Conservation (phyloP, 192 early-diverging fungal genomes). For the Coemansia sp. region DNA sequence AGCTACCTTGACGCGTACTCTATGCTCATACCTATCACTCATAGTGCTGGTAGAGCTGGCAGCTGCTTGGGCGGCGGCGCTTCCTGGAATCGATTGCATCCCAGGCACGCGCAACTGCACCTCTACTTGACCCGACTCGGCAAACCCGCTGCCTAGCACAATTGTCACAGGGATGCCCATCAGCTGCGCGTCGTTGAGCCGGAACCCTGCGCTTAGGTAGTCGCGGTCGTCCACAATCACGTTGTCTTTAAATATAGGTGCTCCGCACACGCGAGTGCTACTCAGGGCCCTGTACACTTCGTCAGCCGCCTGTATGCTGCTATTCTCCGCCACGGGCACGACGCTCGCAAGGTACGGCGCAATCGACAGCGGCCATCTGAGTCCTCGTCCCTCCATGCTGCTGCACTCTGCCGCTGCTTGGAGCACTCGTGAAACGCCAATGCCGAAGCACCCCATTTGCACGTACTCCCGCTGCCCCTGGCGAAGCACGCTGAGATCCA, state of each 20-base stretch:
- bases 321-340: constrained; percentile 56
- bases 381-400: constrained; percentile 57
- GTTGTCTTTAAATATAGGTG: constrained; percentile 42
- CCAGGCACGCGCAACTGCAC: constrained; percentile 47
- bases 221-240: constrained; percentile 75
- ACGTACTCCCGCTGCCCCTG: constrained; percentile 51
- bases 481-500: constrained; percentile 63
- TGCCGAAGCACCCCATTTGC: constrained; percentile 92
- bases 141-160: constrained; percentile 70
- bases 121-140: constrained; percentile 23
- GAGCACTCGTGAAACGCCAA: constrained; percentile 83
- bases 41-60: constrained; percentile 3
- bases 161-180: constrained; percentile 83
- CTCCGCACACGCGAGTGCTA: not conserved
- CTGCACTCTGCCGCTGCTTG: constrained; percentile 79
- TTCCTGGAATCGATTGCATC: not conserved
- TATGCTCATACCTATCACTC: constrained; percentile 13
- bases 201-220: constrained; percentile 70
- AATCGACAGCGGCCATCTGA: constrained; percentile 80
- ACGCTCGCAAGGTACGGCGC: constrained; percentile 77
- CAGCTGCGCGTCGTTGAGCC: constrained; percentile 80
- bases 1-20: constrained; percentile 20
- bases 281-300: constrained; percentile 17
- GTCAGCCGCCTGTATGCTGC: constrained; percentile 2
- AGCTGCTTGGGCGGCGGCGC: too few species aligned